These are phyloP conservation scores for Phytophthora europaea DNA, from an alignment of 352 stramenopile genomes.

Conservation along the genomic window DNA sequence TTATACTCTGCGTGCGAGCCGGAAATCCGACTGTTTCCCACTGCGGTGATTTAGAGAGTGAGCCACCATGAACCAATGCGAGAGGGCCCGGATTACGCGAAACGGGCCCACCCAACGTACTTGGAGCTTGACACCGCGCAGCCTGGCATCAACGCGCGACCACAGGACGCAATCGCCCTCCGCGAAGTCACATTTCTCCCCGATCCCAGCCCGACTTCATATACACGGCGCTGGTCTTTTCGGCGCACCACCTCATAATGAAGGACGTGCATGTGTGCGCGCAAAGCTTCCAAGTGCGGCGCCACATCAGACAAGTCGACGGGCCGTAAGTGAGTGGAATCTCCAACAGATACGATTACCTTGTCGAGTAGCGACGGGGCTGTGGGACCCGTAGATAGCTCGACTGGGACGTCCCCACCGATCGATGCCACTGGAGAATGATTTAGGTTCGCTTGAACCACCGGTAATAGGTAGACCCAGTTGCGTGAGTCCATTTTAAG, in stretches of 20 bases:
- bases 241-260: neutral
- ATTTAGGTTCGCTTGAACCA: neutral
- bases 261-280: neutral
- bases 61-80: slow-evolving; percentile 6
- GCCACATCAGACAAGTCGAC: neutral
- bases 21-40: no score
- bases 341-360: neutral
- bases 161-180: neutral
- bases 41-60: no score
- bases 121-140: neutral
- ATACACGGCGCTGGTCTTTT: neutral
- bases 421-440: neutral
- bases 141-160: neutral
- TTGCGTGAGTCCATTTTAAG: neutral
- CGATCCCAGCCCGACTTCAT: neutral
- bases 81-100: neutral
- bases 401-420: neutral
- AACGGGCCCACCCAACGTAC: neutral
- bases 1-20: no score
- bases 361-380: neutral
- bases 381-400: neutral
- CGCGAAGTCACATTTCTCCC: neutral
- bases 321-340: neutral
- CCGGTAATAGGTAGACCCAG: neutral
- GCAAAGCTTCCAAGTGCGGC: neutral